phyloP scores from a whole-genome alignment of 805 yeast genomes.

The Zygosaccharomyces rouxii region DNA sequence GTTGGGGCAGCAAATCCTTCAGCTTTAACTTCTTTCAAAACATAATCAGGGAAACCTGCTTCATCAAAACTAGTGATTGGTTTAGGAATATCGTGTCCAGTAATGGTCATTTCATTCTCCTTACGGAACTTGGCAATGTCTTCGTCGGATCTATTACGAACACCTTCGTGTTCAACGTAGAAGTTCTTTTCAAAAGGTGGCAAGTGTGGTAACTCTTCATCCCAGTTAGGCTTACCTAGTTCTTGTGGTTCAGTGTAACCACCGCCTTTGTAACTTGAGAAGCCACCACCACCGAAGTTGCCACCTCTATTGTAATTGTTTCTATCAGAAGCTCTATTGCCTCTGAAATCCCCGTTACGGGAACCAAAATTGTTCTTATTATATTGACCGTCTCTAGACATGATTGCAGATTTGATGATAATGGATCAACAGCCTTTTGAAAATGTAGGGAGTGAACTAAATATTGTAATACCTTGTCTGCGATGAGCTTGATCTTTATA shows the following conservation, averaged over 20 bases:
- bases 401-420: not conserved
- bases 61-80: slow-evolving; percentile 92
- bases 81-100: slow-evolving; percentile 84
- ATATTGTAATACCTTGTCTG: not conserved
- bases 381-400: slow-evolving; percentile 36
- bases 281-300: slow-evolving; percentile 40
- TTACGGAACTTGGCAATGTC: slow-evolving; percentile 76
- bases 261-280: slow-evolving; percentile 9
- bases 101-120: slow-evolving; percentile 77
- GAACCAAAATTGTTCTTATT: slow-evolving; percentile 36
- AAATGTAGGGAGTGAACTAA: not conserved
- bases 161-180: slow-evolving; percentile 79
- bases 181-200: slow-evolving; percentile 95
- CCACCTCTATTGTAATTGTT: slow-evolving; percentile 36
- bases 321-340: slow-evolving; percentile 38
- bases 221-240: slow-evolving; percentile 69
- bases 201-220: slow-evolving; percentile 50
- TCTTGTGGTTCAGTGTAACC: slow-evolving; percentile 33
- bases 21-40: slow-evolving; percentile 77
- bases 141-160: slow-evolving; percentile 64
- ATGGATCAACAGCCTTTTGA: not conserved
- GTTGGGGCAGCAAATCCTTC: slow-evolving; percentile 95
- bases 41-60: slow-evolving; percentile 97
- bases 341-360: slow-evolving; percentile 42
- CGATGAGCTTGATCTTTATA: slow-evolving; percentile 4